phyloP scores from a whole-genome alignment of 352 stramenopile species.

The Phytophthora fragariae region DNA sequence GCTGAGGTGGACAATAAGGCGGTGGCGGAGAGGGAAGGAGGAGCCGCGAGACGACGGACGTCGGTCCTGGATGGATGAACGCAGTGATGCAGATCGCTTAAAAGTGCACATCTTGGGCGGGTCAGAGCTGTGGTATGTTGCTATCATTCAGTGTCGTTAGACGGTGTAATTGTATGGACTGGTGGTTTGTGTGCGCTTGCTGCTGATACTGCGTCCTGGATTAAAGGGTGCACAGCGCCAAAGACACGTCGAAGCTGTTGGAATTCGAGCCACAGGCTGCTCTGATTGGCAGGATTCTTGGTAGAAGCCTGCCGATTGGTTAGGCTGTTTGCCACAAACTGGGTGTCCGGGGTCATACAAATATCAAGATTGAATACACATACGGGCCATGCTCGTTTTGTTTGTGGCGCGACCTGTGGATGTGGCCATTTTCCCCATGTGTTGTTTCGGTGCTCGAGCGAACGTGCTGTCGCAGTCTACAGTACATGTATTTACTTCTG shows the following conservation, averaged over 20 bases:
- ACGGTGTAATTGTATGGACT: background rate
- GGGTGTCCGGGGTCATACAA: no score
- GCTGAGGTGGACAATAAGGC: no score
- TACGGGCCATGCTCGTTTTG: no score
- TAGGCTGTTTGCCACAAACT: no score
- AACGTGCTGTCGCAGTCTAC: no score
- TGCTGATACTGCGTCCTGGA: background rate
- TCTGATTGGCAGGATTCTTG: background rate
- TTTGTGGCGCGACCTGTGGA: no score
- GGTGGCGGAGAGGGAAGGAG: background rate
- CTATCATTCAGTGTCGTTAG: background rate
- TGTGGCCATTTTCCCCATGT: background rate
- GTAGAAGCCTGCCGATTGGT: no score
- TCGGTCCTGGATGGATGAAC: conserved; percentile 29
- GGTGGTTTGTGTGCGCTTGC: background rate
- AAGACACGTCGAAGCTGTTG: conserved; percentile 29
- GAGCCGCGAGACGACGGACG: background rate
- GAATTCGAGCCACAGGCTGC: background rate
- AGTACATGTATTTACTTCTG: background rate
- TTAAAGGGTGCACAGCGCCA: conserved; percentile 22
- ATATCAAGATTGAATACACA: no score
- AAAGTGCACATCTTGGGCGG: conserved; percentile 9
- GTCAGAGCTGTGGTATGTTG: background rate
- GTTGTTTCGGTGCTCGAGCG: background rate
- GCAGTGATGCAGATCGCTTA: conserved; percentile 7